These are phyloP conservation scores for Didymella lethalis DNA, from an alignment of 2,329 filamentous ascomycete species.

Conservation along the genomic window DNA sequence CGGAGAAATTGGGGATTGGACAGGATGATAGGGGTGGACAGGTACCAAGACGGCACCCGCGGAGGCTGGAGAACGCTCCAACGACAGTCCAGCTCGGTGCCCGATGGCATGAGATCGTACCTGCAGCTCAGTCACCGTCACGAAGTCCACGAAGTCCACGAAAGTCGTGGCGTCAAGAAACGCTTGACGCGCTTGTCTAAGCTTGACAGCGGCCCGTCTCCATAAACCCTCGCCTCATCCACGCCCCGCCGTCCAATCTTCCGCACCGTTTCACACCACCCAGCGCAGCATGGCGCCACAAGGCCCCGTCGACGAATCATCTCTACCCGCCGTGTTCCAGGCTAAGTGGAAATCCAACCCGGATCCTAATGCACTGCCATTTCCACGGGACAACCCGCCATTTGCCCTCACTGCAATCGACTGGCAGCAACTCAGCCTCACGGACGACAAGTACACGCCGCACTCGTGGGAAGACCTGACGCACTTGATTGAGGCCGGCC, in stretches of 20 bases:
- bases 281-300: slow-evolving; percentile 23
- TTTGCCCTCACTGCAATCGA: slow-evolving; percentile 48
- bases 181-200: slow-evolving; percentile 3
- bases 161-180: background rate
- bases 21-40: slow-evolving; percentile 7
- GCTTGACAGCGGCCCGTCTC: slow-evolving; percentile 15
- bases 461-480: slow-evolving; percentile 48
- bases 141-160: background rate
- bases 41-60: slow-evolving; percentile 1
- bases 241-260: slow-evolving; percentile 16
- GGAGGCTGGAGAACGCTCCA: slow-evolving; percentile 2
- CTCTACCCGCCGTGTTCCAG: slow-evolving; percentile 43
- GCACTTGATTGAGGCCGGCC: slow-evolving; percentile 54
- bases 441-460: slow-evolving; percentile 43
- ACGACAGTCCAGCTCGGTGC: background rate
- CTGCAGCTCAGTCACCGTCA: background rate
- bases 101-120: background rate
- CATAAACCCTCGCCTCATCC: slow-evolving; percentile 1
- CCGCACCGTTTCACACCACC: slow-evolving; percentile 13
- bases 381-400: slow-evolving; percentile 45
- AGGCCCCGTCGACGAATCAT: slow-evolving; percentile 32
- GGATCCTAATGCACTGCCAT: slow-evolving; percentile 47
- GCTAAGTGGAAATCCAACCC: slow-evolving; percentile 40
- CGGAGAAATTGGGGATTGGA: slow-evolving; percentile 41
- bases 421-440: slow-evolving; percentile 45